Percentiles rank a stretch among this genome's conserved stretches.
Evolutionary conservation across 805 yeast genomes (phyloP).

Genomic region (Barnettozyma populi): DNA sequence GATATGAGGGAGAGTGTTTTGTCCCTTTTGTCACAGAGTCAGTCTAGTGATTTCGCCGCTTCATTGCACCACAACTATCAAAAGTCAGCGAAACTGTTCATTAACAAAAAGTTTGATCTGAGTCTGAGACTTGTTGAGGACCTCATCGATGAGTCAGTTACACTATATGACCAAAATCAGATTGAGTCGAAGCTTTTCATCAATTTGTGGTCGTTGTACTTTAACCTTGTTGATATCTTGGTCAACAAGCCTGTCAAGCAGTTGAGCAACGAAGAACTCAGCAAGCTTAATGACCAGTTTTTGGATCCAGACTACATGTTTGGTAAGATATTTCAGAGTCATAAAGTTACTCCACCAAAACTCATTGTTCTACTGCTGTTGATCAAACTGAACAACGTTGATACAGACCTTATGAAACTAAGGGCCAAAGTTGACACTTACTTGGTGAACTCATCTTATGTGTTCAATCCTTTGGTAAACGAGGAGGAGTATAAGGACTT

Average conservation of each 20-base stretch:
- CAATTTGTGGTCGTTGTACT: conserved; percentile 23
- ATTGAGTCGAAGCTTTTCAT: conserved; percentile 14
- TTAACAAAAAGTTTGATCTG: conserved; percentile 22
- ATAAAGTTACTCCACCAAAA: conserved; percentile 17
- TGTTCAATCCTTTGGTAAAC: conserved; percentile 1
- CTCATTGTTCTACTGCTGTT: conserved; percentile 17
- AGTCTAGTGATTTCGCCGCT: background rate
- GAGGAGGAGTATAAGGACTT: conserved; percentile 7
- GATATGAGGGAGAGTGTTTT: conserved; percentile 5
- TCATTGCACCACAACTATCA: background rate
- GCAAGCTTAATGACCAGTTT: conserved; percentile 4
- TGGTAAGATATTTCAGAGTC: conserved; percentile 9
- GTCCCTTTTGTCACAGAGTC: conserved; percentile 6
- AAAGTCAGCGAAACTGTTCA: conserved; percentile 20
- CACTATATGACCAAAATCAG: conserved; percentile 8
- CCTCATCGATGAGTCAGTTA: conserved; percentile 9
- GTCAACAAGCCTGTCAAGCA: conserved; percentile 11
- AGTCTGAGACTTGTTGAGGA: conserved; percentile 8
- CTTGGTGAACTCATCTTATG: conserved; percentile 11
- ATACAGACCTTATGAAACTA: conserved; percentile 13
- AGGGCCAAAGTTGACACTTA: conserved; percentile 21
- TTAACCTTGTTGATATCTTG: conserved; percentile 24
- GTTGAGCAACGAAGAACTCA: conserved; percentile 1
- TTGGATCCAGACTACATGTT: conserved; percentile 13
- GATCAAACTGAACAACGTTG: conserved; percentile 20